Base-by-base conservation (phyloP, 1,284 basidiomycete species). In the Sparassis latifolia region DNA sequence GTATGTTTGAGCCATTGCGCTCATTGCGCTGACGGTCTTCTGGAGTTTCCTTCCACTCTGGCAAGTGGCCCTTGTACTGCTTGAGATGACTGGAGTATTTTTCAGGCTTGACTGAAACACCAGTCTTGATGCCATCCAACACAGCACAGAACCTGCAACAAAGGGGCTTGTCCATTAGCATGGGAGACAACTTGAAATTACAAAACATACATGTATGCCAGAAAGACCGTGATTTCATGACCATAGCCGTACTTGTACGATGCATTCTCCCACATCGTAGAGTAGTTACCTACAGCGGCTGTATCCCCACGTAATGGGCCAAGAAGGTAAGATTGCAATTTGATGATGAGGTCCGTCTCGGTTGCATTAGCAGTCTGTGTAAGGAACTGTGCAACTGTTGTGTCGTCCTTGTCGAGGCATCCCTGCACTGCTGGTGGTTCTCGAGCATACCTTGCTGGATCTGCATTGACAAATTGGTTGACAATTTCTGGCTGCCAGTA, bases 71-170 rank as follows among this genome's bases (percentile, higher is more conserved):
- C 35, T 56, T 55, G 12, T 44, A 49, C 20, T 46, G 49, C 35
- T 52, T 52, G 37, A 41, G 44, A 43, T 66, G 64, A 4, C 42
- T 48, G n/a, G 52, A 52, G 33, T 69, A 63, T 5, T 68, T 60
- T 0, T 66, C 56, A 0, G 62, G 64, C 5, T 61, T 58, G 31
- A 83, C 71, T 1, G 66, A 69, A 44, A 79, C 66, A 0, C 82
- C 82, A n/a, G 77, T 80, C 60, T 85, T 84, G 5, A 73, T 61
- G 1, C 79, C 78, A 57, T 86, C 83, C 2, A 86, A 71, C 4
- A 77, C 68, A 39, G 73, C 75, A 55, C 77, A 79, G 56, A 84
- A 86, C 68, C 82, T 85, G 42, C 2, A 31, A 2, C 20, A 32
- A 20, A 20, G 49, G 3, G 41, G 38, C 20, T 20, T 20, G 20